Percentiles rank a stretch among this genome's conserved stretches.
Conservation (phyloP, 1,139 yeast genomes). For the Hyphopichia fennica region DNA sequence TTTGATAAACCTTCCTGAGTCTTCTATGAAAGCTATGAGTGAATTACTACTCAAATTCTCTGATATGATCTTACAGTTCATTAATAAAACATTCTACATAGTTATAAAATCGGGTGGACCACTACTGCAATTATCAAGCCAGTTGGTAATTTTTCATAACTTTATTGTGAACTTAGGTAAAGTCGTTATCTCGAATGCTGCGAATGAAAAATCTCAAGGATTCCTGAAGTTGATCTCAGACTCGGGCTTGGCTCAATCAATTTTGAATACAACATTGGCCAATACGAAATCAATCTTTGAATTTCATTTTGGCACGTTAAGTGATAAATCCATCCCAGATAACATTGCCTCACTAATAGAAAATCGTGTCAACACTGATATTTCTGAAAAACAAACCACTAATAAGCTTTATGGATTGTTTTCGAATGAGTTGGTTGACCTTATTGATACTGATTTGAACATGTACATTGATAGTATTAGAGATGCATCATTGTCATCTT, state of each 20-base stretch:
- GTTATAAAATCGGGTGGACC: not conserved
- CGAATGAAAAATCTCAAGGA: conserved; percentile 5
- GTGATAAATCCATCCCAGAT: not conserved
- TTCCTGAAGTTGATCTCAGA: conserved; percentile 1
- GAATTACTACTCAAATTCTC: conserved; percentile 1
- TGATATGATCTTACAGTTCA: not conserved
- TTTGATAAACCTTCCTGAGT: conserved; percentile 5
- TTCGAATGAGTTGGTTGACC: conserved; percentile 19
- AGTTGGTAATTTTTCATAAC: conserved; percentile 19
- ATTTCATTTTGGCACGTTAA: conserved; percentile 5
- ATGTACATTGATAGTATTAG: conserved; percentile 18
- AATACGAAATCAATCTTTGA: conserved; percentile 4
- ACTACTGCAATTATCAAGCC: conserved; percentile 6
- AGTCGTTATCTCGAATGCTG: conserved; percentile 11
- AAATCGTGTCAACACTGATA: not conserved
- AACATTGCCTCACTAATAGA: not conserved
- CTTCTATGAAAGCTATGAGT: conserved; percentile 6
- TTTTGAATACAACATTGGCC: not conserved
- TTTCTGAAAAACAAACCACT: not conserved
- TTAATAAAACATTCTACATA: not conserved
- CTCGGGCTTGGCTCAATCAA: not conserved
- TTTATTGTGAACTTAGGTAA: conserved; percentile 22
- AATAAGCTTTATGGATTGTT: conserved; percentile 10
- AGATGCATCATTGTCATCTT: conserved; percentile 7
- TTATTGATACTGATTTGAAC: conserved; percentile 28